Conservation (phyloP, 805 yeast genomes). For the Candida sithepensis region DNA sequence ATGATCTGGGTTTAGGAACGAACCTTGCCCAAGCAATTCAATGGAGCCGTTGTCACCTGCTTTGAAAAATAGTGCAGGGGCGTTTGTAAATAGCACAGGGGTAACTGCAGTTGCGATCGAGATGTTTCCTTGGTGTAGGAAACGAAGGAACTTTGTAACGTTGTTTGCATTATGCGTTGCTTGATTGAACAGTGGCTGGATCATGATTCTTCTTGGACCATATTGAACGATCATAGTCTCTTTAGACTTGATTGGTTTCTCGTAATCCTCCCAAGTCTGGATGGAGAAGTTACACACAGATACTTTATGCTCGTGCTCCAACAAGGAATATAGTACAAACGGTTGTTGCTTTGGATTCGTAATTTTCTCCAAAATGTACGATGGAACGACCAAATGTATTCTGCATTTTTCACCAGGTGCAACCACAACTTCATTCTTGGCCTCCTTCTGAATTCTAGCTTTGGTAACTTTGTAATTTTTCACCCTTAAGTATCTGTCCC, state of each 20-base stretch:
- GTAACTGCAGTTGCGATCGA: slow-evolving; percentile 84
- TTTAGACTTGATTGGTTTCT: slow-evolving; percentile 79
- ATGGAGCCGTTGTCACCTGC: slow-evolving; percentile 45
- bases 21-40: slow-evolving; percentile 83
- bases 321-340: slow-evolving; percentile 66
- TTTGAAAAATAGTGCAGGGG: slow-evolving; percentile 83
- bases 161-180: slow-evolving; percentile 74
- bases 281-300: slow-evolving; percentile 80
- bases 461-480: slow-evolving; percentile 74
- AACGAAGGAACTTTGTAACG: slow-evolving; percentile 83
- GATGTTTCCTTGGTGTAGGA: slow-evolving; percentile 70
- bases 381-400: slow-evolving; percentile 58
- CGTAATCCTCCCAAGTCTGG: slow-evolving; percentile 87
- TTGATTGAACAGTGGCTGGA: slow-evolving; percentile 80
- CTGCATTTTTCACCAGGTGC: slow-evolving; percentile 63
- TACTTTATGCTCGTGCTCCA: slow-evolving; percentile 82
- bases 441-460: slow-evolving; percentile 62
- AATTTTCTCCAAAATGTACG: slow-evolving; percentile 39
- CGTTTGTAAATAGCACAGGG: slow-evolving; percentile 78
- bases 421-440: slow-evolving; percentile 43
- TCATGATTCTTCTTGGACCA: slow-evolving; percentile 84
- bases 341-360: slow-evolving; percentile 44
- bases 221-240: slow-evolving; percentile 82
- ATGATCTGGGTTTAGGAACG: slow-evolving; percentile 82
- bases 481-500: slow-evolving; percentile 71